phyloP scores from a whole-genome alignment of 23 red algal genomes.

The Gracilaria gracilis region DNA sequence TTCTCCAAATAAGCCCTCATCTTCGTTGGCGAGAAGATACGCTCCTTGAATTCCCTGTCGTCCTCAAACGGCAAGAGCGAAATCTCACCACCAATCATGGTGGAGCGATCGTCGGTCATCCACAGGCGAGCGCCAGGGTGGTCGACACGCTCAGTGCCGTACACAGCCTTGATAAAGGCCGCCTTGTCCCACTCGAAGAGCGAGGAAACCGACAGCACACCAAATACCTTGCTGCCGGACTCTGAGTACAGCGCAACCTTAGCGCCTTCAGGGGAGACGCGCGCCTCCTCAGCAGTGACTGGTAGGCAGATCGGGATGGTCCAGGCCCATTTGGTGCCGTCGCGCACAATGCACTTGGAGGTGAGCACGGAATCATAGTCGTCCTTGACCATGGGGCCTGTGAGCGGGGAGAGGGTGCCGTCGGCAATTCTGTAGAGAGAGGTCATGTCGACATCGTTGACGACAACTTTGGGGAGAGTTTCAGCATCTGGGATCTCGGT shows the following conservation, averaged over 20 bases:
- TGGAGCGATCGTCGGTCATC: conserved; percentile 77
- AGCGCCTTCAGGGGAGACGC: conserved; percentile 56
- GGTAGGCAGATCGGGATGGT: conserved; percentile 93
- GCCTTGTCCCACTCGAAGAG: conserved; percentile 83
- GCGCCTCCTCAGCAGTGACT: conserved; percentile 81
- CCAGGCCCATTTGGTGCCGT: conserved; percentile 82
- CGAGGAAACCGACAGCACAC: conserved; percentile 62
- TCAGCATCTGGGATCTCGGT: conserved; percentile 68
- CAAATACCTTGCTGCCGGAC: conserved; percentile 60
- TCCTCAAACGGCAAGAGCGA: conserved; percentile 73
- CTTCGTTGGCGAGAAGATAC: conserved; percentile 72
- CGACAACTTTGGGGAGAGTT: conserved; percentile 77
- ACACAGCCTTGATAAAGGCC: conserved; percentile 84
- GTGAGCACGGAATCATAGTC: conserved; percentile 86
- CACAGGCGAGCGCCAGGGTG: conserved; percentile 95
- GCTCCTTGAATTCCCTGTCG: conserved; percentile 81
- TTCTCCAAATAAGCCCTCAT: conserved; percentile 79
- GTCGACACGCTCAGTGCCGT: conserved; percentile 87
- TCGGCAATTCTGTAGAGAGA: conserved; percentile 94
- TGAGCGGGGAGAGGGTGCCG: conserved; percentile 93
- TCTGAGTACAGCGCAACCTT: conserved; percentile 81
- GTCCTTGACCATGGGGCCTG: conserved; percentile 91
- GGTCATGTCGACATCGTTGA: conserved; percentile 85
- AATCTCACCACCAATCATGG: conserved; percentile 75
- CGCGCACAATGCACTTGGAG: conserved; percentile 70